phyloP scores from a whole-genome alignment of 495 filamentous ascomycete genomes.

The Lichenothelia convexa region DNA sequence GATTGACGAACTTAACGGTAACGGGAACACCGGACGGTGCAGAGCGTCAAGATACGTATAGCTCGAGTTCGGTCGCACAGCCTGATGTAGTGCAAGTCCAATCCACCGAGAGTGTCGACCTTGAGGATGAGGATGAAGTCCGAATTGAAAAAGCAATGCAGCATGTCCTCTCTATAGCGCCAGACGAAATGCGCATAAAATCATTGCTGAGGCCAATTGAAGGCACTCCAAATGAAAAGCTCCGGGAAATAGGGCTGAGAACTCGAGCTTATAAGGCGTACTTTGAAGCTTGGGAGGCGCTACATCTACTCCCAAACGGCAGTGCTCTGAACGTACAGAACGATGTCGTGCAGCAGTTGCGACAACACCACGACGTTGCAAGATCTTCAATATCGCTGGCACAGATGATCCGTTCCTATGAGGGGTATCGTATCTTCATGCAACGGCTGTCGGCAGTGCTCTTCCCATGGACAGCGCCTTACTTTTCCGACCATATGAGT shows the following conservation, averaged over 20 bases:
- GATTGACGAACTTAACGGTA: no score
- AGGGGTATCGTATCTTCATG: slow-evolving; percentile 14
- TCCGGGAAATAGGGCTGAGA: slow-evolving; percentile 8
- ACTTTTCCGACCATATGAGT: slow-evolving; percentile 18
- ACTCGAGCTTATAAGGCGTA: slow-evolving; percentile 7
- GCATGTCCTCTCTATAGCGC: slow-evolving; percentile 2
- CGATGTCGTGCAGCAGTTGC: slow-evolving; percentile 14
- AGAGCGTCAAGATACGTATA: no score
- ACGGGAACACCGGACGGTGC: no score
- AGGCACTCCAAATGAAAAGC: slow-evolving; percentile 4
- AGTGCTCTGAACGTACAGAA: slow-evolving; percentile 2
- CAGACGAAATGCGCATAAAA: slow-evolving; percentile 8
- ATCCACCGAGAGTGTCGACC: no score
- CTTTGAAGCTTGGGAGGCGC: slow-evolving; percentile 9
- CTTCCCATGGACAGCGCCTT: slow-evolving; percentile 20
- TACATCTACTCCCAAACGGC: slow-evolving; percentile 5
- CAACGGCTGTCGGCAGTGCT: slow-evolving; percentile 11
- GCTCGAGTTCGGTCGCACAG: no score
- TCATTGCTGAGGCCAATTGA: slow-evolving; percentile 6
- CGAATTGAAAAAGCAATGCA: no score
- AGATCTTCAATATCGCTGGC: slow-evolving; percentile 4
- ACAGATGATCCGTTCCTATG: slow-evolving; percentile 14
- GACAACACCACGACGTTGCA: slow-evolving; percentile 3
- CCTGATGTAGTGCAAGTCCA: no score
- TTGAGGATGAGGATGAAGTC: no score